Evolutionary conservation across 2,329 filamentous ascomycete species (phyloP), one percentile per base, ranked within the genome.

Genomic region (Fusarium sp.): DNA sequence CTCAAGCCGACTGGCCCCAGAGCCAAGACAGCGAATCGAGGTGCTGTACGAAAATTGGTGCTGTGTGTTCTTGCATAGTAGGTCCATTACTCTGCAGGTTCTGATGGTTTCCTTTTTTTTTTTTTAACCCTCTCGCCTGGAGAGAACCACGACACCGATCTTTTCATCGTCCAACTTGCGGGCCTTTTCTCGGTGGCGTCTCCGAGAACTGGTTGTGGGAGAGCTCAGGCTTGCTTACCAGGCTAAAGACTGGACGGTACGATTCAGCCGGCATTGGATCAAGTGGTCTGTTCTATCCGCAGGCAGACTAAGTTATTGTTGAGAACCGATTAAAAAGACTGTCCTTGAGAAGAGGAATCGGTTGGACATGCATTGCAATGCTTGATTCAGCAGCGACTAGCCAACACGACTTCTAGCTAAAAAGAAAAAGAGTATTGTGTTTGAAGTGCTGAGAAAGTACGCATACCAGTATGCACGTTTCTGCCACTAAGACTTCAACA

Each of bases 51-150:
- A 58, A 52, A 61, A 55, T 56, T 49, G 44, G 59, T 64, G 49
- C 34, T 23, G 41, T 43, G 54, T 50, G 44, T 37, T 37, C 34
- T 37, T 49, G 45, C 45, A 49, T 37, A 28, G 23, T 31, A 31
- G 30, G 43, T 71, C 71, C 72, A 67, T 74, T 54, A 25, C 52
- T 62, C 46, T 61, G 64, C 71, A 69, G 67, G 57, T 71, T 67
- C 18, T 37, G 34, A 37, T 37, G 34, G 34, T 64, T 65, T 48
- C 54, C 30, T 44, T 49, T 41, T 49, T 58, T 70, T 53, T 50
- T 57, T 69, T 49, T 57, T 46, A 30, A 9, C 26, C 4, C 26
- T 28, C 58, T 69, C 42, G 58, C 31, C 54, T 59, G n/a, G 44
- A 49, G 37, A 46, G 39, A 51, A 62, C 52, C 59, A 58, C 51